Base-by-base conservation (phyloP, 2,329 filamentous ascomycete genomes). In the Botrytis aclada region DNA sequence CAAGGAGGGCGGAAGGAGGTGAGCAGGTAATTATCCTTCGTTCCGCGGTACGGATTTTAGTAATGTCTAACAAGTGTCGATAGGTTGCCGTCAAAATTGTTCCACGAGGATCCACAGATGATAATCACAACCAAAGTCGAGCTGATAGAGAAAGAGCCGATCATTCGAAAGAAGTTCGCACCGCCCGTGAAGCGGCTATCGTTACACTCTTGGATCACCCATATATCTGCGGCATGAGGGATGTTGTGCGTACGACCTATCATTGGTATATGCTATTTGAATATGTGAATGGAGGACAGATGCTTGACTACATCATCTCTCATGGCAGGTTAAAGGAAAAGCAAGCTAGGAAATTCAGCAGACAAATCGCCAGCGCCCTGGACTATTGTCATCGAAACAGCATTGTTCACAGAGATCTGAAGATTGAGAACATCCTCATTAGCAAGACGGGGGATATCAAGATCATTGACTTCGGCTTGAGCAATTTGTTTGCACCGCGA, bases 241-340 rank as follows among this genome's bases (percentile, higher is more conserved):
- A 99, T 83, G 94, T 98, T 39, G 92, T 98, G 72, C 92, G 95
- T 73, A 98, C 96, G 69, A 95, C 96, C 80, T 96, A 98, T 82
- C 96, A 99, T 83, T 99, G 96, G 96, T 99, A 99, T 83, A 99
- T 99, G 96, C 90, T 99, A 69, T 99, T 97, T 81, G 96, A 99
- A 84, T 98, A 96, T 82, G 96, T 99, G 83, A 98, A 99, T 81
- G 96, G 96, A 65, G 96, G 96, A 29, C 96, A 99, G 84, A 98
- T 99, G 96, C 90, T 99, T 75, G 96, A 99, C 84, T 99, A 98
- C 83, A 99, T 99, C 82, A 99, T 99, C 81, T 98, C 95, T 5
- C 96, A 99, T 80, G 96, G 95, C 73, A 93, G 97, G 80, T 86
- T 99, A 76, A 98, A 98, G 86, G 96, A 99, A 84, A 98, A 98